A percentile compares a stretch with the other conserved stretches of the same genome.
These are phyloP conservation scores for Pythium rhizo-oryzae DNA, from an alignment of 352 stramenopile species.

Conservation along the genomic window DNA sequence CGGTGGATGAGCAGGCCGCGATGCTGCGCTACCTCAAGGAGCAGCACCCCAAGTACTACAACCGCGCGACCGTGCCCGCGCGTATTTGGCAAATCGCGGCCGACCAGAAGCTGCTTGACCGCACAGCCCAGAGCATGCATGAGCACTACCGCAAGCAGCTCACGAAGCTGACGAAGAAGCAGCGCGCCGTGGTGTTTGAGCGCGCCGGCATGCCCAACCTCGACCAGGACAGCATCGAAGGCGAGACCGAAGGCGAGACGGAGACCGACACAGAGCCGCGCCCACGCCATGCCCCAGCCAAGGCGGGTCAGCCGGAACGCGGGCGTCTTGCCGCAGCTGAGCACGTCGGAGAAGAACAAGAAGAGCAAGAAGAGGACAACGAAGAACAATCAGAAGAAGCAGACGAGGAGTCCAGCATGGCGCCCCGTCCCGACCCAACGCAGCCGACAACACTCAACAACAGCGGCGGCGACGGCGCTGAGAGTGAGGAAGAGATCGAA, in stretches of 20 bases:
- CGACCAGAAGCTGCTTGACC: constrained; percentile 24
- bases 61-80: constrained; percentile 7
- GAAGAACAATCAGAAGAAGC: background rate
- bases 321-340: background rate
- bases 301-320: background rate
- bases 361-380: background rate
- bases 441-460: background rate
- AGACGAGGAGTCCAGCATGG: background rate
- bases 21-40: constrained; percentile 52
- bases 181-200: constrained; percentile 29
- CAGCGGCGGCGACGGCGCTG: background rate
- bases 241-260: background rate
- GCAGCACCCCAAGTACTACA: constrained; percentile 18
- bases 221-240: background rate
- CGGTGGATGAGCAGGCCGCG: constrained; percentile 41
- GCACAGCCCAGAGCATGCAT: constrained; percentile 52
- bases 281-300: background rate
- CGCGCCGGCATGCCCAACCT: constrained; percentile 1
- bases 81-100: constrained; percentile 24
- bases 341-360: background rate
- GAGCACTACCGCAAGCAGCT: constrained; percentile 56
- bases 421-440: too few species aligned
- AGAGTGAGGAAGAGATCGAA: constrained; percentile 21
- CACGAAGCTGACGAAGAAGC: constrained; percentile 34
- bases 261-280: background rate